Evolutionary conservation across 495 filamentous ascomycete genomes (phyloP), one percentile per base, ranked within the genome.

Genomic region (Neurospora cerealis): DNA sequence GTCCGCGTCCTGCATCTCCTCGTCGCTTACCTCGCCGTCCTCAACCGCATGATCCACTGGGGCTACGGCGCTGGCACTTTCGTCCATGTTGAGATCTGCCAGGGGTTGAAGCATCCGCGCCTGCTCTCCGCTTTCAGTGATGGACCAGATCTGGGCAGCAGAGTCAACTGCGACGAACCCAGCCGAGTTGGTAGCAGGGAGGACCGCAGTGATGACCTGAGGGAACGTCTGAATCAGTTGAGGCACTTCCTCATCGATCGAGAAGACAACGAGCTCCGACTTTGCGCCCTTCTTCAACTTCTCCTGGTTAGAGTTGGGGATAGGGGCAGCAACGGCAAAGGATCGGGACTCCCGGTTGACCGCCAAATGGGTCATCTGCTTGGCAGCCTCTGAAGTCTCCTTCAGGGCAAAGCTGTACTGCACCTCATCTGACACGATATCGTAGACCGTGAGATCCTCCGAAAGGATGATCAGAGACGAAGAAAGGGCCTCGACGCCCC

Each of bases 381-480:
- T 84, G 9, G 81, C 75, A 7, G 73, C 70, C 32, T 78, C 74
- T 5, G 85, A 78, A 4, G 72, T 74, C 34, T 79, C 73, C 28
- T 82, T 79, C 24, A 79, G 74, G 7, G 73, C 62, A 44, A 91
- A 81, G 70, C 86, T 87, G 74, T 86, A 90, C 24, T 83, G 80
- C 9, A 89, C 79, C 60, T 86, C 84, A 71, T 90, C 88, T 32
- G 85, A 81, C 46, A 93, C 90, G 3, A 93, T 79, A 76, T 94
- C 89, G 78, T 90, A 93, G 60, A 93, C 89, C 13, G 83, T 80
- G 5, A 93, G 83, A 54, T 89, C 85, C 21, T 90, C 83, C 5
- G 90, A 89, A 8, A 93, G 80, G 32, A 88, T 82, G 72, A 94
- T 84, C 8, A 95, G 78, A 72, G 87, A 88, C 28, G 87, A 88